Conservation (phyloP, 148 eudicot genomes). For the Camellia granthamiana region DNA sequence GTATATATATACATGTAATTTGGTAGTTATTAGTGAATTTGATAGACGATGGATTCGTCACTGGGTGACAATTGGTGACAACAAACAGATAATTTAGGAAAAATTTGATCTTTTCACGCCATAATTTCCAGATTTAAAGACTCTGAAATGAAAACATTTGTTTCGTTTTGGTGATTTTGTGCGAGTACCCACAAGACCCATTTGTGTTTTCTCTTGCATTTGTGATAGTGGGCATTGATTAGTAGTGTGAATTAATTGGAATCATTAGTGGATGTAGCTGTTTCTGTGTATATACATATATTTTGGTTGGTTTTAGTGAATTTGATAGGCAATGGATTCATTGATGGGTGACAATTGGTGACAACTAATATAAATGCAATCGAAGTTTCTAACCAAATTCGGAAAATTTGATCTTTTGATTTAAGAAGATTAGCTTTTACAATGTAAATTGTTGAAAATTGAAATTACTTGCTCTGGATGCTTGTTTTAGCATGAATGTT, state of each 20-base stretch:
- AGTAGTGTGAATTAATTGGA: background rate
- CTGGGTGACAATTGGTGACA: background rate
- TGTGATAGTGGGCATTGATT: background rate
- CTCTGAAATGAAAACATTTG: background rate
- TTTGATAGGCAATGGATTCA: background rate
- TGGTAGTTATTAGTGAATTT: background rate
- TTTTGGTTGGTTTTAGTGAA: background rate
- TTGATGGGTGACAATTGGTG: background rate
- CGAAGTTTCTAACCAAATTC: no score
- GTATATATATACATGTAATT: background rate
- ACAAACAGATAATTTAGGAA: background rate
- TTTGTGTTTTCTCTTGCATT: background rate
- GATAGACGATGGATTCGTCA: background rate
- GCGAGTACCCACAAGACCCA: background rate
- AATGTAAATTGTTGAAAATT: background rate
- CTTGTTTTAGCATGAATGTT: background rate
- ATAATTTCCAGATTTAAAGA: background rate
- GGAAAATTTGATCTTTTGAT: background rate
- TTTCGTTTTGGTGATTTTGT: background rate
- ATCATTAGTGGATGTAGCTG: background rate
- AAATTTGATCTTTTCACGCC: constrained; percentile 8
- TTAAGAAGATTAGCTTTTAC: background rate
- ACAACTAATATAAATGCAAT: background rate
- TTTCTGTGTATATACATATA: background rate
- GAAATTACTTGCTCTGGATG: background rate